phyloP scores from a whole-genome alignment of 2,329 filamentous ascomycete species.

The Fusarium pilosicola region DNA sequence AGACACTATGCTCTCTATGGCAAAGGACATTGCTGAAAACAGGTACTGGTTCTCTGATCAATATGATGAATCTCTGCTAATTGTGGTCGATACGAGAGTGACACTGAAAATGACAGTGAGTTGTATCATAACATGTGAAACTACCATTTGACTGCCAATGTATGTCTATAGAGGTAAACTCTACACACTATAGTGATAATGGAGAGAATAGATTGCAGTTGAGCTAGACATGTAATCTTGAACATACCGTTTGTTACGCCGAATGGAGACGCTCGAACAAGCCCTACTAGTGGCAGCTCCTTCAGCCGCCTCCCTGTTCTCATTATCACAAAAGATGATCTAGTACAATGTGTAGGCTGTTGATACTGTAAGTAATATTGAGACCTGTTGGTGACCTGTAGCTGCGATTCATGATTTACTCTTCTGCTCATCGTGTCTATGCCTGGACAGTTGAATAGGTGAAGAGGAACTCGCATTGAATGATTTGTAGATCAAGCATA shows the following conservation, averaged over 20 bases:
- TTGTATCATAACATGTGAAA: background rate
- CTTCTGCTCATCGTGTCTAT: rapidly evolving
- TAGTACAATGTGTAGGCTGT: rapidly evolving
- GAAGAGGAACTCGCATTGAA: rapidly evolving
- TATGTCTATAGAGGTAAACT: background rate
- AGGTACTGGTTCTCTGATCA: rapidly evolving
- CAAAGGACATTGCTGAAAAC: rapidly evolving
- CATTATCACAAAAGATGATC: rapidly evolving
- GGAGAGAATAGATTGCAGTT: rapidly evolving
- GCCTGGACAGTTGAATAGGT: rapidly evolving
- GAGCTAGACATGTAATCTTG: rapidly evolving
- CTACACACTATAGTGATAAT: rapidly evolving
- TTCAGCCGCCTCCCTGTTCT: background rate
- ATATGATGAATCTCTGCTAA: too few relatives aligned
- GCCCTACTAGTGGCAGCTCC: rapidly evolving
- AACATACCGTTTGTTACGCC: rapidly evolving
- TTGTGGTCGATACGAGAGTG: rapidly evolving
- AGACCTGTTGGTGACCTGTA: rapidly evolving
- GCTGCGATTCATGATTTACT: rapidly evolving
- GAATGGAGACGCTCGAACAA: background rate
- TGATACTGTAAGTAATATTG: rapidly evolving
- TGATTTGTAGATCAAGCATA: rapidly evolving
- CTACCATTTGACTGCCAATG: background rate
- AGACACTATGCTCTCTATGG: background rate
- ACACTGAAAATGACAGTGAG: background rate